A percentile compares a stretch with the other conserved stretches of the same genome.
These are phyloP conservation scores for Plasmodium sp. DNA, from an alignment of 169 alveolate species.

Conservation along the genomic window DNA sequence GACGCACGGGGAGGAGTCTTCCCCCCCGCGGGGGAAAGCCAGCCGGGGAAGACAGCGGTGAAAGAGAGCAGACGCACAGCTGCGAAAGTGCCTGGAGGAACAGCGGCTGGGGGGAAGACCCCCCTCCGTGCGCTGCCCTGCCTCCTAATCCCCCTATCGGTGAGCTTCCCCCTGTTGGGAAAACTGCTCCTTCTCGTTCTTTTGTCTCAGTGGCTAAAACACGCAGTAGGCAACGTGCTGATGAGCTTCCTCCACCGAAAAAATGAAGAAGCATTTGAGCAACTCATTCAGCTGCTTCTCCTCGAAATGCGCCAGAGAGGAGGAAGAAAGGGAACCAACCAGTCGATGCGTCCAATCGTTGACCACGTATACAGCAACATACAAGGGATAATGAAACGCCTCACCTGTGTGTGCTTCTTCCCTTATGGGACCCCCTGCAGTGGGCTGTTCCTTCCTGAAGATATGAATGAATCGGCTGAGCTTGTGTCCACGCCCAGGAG, in stretches of 20 bases:
- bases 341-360: not conserved
- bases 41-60: not conserved
- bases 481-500: not conserved
- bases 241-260: conserved; percentile 4
- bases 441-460: not conserved
- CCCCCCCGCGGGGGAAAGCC: not conserved
- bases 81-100: not conserved
- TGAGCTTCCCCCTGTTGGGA: not conserved
- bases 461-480: not conserved
- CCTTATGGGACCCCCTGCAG: not conserved
- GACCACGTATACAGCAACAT: conserved; percentile 5
- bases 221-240: not conserved
- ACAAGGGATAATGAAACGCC: conserved; percentile 8
- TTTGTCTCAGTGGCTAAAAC: not conserved
- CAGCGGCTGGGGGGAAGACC: not conserved
- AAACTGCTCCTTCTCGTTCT: conserved; percentile 1
- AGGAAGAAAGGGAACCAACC: not conserved
- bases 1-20: not conserved
- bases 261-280: conserved; percentile 6
- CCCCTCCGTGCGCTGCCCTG: not conserved
- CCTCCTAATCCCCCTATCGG: not conserved
- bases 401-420: not conserved
- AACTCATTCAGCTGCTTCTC: not conserved
- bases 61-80: not conserved
- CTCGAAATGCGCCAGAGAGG: not conserved